Percentiles rank a stretch among this genome's conserved stretches.
Conservation (phyloP, 2,329 filamentous ascomycete genomes). For the Ascochyta viciae-villosae region DNA sequence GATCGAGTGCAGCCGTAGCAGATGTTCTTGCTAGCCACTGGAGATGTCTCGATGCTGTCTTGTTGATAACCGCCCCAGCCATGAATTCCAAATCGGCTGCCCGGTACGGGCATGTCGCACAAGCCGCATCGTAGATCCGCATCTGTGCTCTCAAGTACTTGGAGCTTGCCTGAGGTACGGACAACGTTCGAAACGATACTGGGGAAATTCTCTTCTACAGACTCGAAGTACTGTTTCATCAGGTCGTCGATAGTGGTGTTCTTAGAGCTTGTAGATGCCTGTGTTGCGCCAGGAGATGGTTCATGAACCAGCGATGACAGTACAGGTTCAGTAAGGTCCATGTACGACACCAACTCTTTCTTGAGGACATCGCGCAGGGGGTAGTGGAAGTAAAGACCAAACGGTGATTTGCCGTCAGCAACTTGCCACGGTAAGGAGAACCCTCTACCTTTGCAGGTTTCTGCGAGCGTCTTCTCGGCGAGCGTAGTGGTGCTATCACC, state of each 20-base stretch:
- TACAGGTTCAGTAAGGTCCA: slow-evolving; percentile 60
- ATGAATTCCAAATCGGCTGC: slow-evolving; percentile 68
- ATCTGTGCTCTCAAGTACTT: slow-evolving; percentile 51
- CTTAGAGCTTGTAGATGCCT: slow-evolving; percentile 66
- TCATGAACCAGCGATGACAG: slow-evolving; percentile 54
- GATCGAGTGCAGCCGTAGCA: slow-evolving; percentile 80
- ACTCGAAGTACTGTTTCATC: slow-evolving; percentile 86
- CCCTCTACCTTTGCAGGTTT: slow-evolving; percentile 90
- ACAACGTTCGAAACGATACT: slow-evolving; percentile 96
- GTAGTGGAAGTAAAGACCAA: slow-evolving; percentile 71
- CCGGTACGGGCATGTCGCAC: slow-evolving; percentile 73
- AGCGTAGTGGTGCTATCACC: slow-evolving; percentile 88
- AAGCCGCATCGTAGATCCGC: slow-evolving; percentile 63
- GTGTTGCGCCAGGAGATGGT: slow-evolving; percentile 27
- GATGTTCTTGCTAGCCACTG: slow-evolving; percentile 46
- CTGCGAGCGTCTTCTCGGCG: slow-evolving; percentile 82
- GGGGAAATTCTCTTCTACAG: slow-evolving; percentile 84
- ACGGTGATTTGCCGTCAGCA: slow-evolving; percentile 72
- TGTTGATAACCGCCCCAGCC: slow-evolving; percentile 66
- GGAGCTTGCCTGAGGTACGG: slow-evolving; percentile 83
- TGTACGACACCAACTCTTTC: slow-evolving; percentile 77
- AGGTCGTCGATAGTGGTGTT: slow-evolving; percentile 90
- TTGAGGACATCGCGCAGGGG: slow-evolving; percentile 85
- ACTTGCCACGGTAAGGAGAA: slow-evolving; percentile 83
- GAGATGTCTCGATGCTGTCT: slow-evolving; percentile 35